These are phyloP conservation scores for Articulospora tetracladia DNA, from an alignment of 495 filamentous ascomycete genomes.

Conservation along the genomic window DNA sequence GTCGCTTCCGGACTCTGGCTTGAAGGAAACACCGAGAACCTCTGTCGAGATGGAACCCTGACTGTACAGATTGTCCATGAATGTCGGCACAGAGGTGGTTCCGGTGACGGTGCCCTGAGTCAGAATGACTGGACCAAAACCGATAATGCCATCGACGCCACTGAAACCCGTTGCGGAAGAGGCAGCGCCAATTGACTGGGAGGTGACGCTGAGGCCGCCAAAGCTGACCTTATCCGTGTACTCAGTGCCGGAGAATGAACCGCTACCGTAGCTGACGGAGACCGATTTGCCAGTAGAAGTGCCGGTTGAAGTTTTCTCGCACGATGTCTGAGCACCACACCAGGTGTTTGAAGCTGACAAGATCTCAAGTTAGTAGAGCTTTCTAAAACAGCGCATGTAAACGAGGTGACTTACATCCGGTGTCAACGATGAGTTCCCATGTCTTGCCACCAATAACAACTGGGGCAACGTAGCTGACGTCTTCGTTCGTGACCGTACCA, in stretches of 20 bases:
- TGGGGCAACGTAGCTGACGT: slow-evolving; percentile 14
- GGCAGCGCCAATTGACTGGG: slow-evolving; percentile 24
- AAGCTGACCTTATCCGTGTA: slow-evolving; percentile 28
- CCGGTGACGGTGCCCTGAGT: slow-evolving; percentile 11
- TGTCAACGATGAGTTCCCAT: slow-evolving; percentile 15
- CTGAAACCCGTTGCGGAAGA: slow-evolving; percentile 24
- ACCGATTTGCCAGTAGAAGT: slow-evolving; percentile 11
- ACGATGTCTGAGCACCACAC: slow-evolving; percentile 15
- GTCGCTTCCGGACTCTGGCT: slow-evolving; percentile 17
- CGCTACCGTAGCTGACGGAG: slow-evolving; percentile 17
- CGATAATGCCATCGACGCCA: slow-evolving; percentile 31
- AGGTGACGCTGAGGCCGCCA: slow-evolving; percentile 12
- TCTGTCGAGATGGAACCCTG: slow-evolving; percentile 18
- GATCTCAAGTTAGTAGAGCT: slow-evolving; percentile 10
- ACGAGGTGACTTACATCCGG: slow-evolving; percentile 14
- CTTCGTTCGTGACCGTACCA: slow-evolving; percentile 16
- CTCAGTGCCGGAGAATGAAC: slow-evolving; percentile 15
- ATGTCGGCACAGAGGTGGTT: slow-evolving; percentile 12
- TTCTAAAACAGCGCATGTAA: slow-evolving; percentile 1
- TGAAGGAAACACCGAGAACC: slow-evolving; percentile 24
- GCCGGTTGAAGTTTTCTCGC: slow-evolving; percentile 13
- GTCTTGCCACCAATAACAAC: slow-evolving; percentile 14
- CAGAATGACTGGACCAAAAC: slow-evolving; percentile 19
- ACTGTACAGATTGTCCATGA: slow-evolving; percentile 17
- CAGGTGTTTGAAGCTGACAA: slow-evolving; percentile 17